Evolutionary conservation across 2,329 filamentous ascomycete species (phyloP), one percentile per base, ranked within the genome.

Genomic region (Botryotinia convoluta): DNA sequence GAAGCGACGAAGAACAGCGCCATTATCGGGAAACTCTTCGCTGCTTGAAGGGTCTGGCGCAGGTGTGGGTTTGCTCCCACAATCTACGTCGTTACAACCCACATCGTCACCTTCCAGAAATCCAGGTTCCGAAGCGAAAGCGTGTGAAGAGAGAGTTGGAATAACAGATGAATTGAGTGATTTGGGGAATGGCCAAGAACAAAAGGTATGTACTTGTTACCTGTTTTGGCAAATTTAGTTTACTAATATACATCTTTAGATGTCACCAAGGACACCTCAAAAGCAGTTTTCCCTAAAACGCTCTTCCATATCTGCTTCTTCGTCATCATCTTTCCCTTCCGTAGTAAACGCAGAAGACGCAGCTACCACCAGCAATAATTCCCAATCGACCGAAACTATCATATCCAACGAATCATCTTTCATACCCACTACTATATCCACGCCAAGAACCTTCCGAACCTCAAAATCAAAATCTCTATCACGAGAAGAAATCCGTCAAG

Each of bases 401-500:
- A 68, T 16, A 42, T 18, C 48, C 35, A 48, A 42, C 1, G n/a
- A 68, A 16, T 29, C 4, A 22, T 6, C 26, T 42, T 54, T 22
- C 10, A 42, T 10, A 32, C 18, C 48, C 35, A 68, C 45, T 6
- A 68, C 35, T 18, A 51, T 32, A 10, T 42, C 35, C n/a, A 54
- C 35, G 18, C 4, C 35, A 42, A 68, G 10, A 22, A 42, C 9
- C 4, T 42, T 32, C 5, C 26, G 18, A 42, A 39, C 62, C 48
- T 39, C 37, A 5, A 72, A 67, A 32, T 42, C 26, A 18, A 67
- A 44, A 67, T 16, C 45, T 26, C 39, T 72, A n/a, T 72, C 70
- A 6, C 60, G 61, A 32, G 60, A 59, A 42, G 70, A 72, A 22
- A 72, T 72, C 12, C 70, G 61, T 57, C 35, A 67, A 42, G 70